These are phyloP conservation scores for Calonectria pauciramosa DNA, from an alignment of 2,329 filamentous ascomycete species.

Conservation along the genomic window DNA sequence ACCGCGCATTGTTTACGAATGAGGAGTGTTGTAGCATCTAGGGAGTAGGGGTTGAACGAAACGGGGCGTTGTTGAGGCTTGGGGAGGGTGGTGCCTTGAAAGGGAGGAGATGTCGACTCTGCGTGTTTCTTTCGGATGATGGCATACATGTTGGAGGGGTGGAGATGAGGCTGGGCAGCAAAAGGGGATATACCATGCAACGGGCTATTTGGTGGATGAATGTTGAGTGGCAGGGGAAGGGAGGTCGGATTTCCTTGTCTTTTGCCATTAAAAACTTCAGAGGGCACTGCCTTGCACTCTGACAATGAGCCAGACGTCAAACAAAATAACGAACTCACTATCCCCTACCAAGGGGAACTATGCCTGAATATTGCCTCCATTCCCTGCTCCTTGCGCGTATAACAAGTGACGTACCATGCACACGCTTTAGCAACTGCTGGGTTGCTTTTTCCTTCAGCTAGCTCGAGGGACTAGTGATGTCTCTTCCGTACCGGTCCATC, in stretches of 20 bases:
- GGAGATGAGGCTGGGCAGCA: constrained; percentile 14
- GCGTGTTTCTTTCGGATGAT: constrained; percentile 27
- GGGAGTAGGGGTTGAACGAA: background rate
- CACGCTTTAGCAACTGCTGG: background rate
- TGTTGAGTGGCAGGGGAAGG: constrained; percentile 38
- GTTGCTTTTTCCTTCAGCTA: background rate
- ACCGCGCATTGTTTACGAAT: constrained; percentile 38
- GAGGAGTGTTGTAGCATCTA: constrained; percentile 28
- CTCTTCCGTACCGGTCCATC: background rate
- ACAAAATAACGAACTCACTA: constrained; percentile 28
- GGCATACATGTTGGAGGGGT: constrained; percentile 24
- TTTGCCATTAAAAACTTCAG: constrained; percentile 34
- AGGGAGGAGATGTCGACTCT: constrained; percentile 4
- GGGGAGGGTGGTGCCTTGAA: background rate
- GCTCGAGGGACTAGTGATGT: background rate
- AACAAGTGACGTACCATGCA: background rate
- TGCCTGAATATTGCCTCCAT: background rate
- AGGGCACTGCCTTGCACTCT: constrained; percentile 27
- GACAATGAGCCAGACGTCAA: constrained; percentile 37
- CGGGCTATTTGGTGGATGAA: constrained; percentile 33
- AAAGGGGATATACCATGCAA: constrained; percentile 33
- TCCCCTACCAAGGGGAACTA: constrained; percentile 15
- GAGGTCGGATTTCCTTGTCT: constrained; percentile 35
- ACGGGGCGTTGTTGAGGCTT: background rate
- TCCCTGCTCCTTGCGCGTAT: background rate